Evolutionary conservation across 2,329 filamentous ascomycete species (phyloP).

Genomic region (Aschersonia sp.): DNA sequence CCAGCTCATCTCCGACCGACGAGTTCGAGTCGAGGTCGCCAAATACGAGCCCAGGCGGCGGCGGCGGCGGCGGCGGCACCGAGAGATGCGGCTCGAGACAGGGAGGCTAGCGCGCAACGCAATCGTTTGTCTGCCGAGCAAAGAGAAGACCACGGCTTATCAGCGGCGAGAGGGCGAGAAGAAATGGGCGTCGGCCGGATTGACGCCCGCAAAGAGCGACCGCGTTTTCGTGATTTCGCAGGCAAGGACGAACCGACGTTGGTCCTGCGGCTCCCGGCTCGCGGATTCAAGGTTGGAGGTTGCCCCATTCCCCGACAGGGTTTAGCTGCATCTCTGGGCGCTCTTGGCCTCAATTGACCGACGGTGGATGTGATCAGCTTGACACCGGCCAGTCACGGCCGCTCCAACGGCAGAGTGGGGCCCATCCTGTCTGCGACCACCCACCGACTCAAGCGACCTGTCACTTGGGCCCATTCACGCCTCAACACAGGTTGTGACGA

Average conservation of each 20-base stretch:
- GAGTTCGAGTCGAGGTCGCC: too few relatives aligned
- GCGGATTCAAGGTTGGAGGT: conserved; percentile 1
- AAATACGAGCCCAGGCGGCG: too few relatives aligned
- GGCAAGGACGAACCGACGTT: conserved; percentile 2
- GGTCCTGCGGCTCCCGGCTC: conserved; percentile 3
- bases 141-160: background rate
- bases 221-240: conserved; percentile 1
- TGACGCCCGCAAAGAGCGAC: background rate
- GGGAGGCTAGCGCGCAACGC: background rate
- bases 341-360: too few relatives aligned
- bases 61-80: background rate
- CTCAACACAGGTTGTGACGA: too few relatives aligned
- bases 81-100: too few relatives aligned
- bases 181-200: background rate
- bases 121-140: background rate
- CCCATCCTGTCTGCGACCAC: too few relatives aligned
- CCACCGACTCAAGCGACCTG: too few relatives aligned
- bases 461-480: too few relatives aligned
- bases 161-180: background rate
- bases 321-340: conserved; percentile 2
- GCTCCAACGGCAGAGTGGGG: too few relatives aligned
- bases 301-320: conserved; percentile 4
- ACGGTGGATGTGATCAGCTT: background rate
- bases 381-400: too few relatives aligned
- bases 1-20: too few relatives aligned